Evolutionary conservation across 192 early-diverging fungal species (phyloP), one percentile per base, ranked within the genome.

Genomic region (Entomortierella chlamydospora): DNA sequence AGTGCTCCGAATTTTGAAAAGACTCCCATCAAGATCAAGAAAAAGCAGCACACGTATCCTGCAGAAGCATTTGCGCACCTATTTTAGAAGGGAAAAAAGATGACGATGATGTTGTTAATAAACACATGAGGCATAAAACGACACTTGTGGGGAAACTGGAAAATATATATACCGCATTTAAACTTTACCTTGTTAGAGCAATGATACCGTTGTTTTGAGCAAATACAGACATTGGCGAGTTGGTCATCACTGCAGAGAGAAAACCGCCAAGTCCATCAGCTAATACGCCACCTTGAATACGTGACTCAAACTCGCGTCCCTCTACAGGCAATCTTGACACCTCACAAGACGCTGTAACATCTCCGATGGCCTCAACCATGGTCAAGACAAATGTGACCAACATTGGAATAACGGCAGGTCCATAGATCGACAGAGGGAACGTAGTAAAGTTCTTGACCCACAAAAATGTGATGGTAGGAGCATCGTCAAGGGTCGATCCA

Each of bases 161-260:
- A 30, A 57, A 57, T 25, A 18, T 12, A 51, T 6, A 50, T 25
- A 43, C n/a, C n/a, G n/a, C n/a, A n/a, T n/a, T n/a, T n/a, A 28
- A 20, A 5, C 26, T 7, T 72, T 80, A 84, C 77, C 86, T 70
- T 8, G 86, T 85, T 26, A 87, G 42, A 17, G 86, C 86, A 67
- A 87, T 85, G 34, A 87, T 82, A 34, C 86, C 86, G 28, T 87
- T 87, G 51, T 87, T 87, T 49, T 88, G 86, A 15, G 87, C 79
- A 84, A 88, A 88, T 17, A 84, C 85, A 29, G 85, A 82, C 50
- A 87, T 61, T 39, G 86, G 86, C 49, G 71, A 83, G 67, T 83
- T 86, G 29, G 86, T 87, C 70, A 87, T 84, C 33, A 83, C 68
- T 0, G 87, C 85, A 22, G 87, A 86, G 47, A 88, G 28, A 18